Base-by-base conservation (phyloP, 306 rosid genomes). In the Cucumis cinereus region DNA sequence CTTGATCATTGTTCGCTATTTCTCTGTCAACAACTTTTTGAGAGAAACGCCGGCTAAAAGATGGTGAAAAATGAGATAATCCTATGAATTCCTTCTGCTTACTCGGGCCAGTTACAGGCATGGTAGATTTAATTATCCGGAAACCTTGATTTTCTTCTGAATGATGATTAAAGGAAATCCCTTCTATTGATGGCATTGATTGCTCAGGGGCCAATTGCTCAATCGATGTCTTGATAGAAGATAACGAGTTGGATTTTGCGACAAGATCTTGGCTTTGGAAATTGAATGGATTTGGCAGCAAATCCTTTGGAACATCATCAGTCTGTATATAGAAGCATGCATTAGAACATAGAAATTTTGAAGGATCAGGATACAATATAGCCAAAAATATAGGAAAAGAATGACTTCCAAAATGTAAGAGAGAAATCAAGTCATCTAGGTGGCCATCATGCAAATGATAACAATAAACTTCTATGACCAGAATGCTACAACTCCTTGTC, bases 251-350 rank as follows among this genome's bases (percentile, higher is more conserved):
- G 43, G 19, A 38, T 60, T 77, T 72, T 7, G 68, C 49, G 58
- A 64, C 33, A 19, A 71, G n/a, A 0, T 78, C 86, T 64, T 79
- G 80, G 58, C 73, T 85, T 10, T 33, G 64, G 36, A 1, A 62
- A 71, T 74, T 84, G 90, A 91, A 92, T 74, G 93, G 94, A 75
- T 83, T 89, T 0, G 99, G 97, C 85, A 94, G 77, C 26, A n/a
- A 36, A 69, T 64, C 93, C 81, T 82, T 89, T 26, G 99, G 99
- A 81, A 94, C 81, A 82, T 90, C 96, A 77, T 77, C 78, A 79
- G 60, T 89, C 97, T 92, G 41, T 17, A 86, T 15, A 43, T 24
- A 78, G 57, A 76, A 77, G 24, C 36, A 50, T 47, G 13, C 17
- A 62, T 83, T 55, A 82, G 82, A 76, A 52, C 33, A 81, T 76